Evolutionary conservation across 2,329 filamentous ascomycete species (phyloP).

Genomic region (Erysiphe pulchra): DNA sequence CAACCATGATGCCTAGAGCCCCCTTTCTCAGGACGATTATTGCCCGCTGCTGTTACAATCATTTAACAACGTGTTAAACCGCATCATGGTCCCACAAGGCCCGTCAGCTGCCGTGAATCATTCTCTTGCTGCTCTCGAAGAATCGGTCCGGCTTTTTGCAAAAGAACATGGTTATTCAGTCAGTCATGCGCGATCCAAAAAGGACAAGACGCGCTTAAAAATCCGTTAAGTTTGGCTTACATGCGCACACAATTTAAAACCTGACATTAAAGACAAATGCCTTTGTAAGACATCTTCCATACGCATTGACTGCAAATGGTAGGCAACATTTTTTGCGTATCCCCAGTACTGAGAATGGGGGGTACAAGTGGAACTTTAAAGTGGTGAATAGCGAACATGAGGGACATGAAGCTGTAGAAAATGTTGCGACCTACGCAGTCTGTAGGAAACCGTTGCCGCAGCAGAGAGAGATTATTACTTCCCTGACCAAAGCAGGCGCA

Average conservation of each 20-base stretch:
- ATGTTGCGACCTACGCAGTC: background rate
- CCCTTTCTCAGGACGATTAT: too few species aligned
- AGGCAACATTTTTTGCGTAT: background rate
- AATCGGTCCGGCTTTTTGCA: background rate
- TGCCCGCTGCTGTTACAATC: too few species aligned
- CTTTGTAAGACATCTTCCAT: background rate
- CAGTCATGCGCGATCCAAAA: background rate
- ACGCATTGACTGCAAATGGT: background rate
- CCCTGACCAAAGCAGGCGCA: too few species aligned
- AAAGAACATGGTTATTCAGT: background rate
- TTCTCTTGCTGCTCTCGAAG: background rate
- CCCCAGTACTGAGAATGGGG: background rate
- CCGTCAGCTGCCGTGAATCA: too few species aligned
- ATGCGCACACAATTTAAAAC: background rate
- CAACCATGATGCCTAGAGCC: too few species aligned
- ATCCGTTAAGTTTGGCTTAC: background rate
- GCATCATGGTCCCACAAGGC: background rate
- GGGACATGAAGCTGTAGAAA: background rate
- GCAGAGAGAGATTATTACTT: background rate
- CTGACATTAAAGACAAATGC: background rate
- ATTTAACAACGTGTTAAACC: background rate
- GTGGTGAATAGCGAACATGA: background rate
- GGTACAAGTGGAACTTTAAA: background rate
- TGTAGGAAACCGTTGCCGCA: background rate
- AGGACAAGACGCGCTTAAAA: background rate